Evolutionary conservation across 257 asterid genomes (phyloP).

Genomic region (Solanum corneliomulleri): DNA sequence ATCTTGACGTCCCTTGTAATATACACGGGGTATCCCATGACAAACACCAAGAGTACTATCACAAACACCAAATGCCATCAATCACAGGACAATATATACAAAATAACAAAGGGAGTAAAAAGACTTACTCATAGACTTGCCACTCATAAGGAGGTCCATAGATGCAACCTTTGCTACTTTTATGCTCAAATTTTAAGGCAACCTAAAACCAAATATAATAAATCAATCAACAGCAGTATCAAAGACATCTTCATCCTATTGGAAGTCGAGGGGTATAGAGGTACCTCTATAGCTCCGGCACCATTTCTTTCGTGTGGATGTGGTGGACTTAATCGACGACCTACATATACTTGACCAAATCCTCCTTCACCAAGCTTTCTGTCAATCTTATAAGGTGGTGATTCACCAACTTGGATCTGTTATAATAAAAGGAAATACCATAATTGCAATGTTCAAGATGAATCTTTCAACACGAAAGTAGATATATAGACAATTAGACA

Average conservation of each 20-base stretch:
- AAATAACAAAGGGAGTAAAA: background rate
- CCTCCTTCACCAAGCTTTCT: slow-evolving; percentile 90
- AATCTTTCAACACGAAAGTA: background rate
- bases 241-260: background rate
- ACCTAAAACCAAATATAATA: slow-evolving; percentile 31
- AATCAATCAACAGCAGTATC: background rate
- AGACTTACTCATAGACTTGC: slow-evolving; percentile 62
- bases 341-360: slow-evolving; percentile 90
- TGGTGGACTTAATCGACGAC: slow-evolving; percentile 59
- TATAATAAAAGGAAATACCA: background rate
- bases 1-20: slow-evolving; percentile 56
- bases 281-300: slow-evolving; percentile 79
- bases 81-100: background rate
- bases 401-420: slow-evolving; percentile 89
- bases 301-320: slow-evolving; percentile 64
- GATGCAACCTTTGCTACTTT: slow-evolving; percentile 77
- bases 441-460: background rate
- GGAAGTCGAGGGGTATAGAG: background rate
- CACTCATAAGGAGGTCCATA: slow-evolving; percentile 80
- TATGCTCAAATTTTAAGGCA: slow-evolving; percentile 78
- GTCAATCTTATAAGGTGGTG: slow-evolving; percentile 60
- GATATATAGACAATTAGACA: background rate
- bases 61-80: background rate
- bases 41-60: slow-evolving; percentile 61
- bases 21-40: slow-evolving; percentile 76